These are phyloP conservation scores for Bimuria novae-zelandiae DNA, from an alignment of 2,329 filamentous ascomycete genomes.

Conservation along the genomic window DNA sequence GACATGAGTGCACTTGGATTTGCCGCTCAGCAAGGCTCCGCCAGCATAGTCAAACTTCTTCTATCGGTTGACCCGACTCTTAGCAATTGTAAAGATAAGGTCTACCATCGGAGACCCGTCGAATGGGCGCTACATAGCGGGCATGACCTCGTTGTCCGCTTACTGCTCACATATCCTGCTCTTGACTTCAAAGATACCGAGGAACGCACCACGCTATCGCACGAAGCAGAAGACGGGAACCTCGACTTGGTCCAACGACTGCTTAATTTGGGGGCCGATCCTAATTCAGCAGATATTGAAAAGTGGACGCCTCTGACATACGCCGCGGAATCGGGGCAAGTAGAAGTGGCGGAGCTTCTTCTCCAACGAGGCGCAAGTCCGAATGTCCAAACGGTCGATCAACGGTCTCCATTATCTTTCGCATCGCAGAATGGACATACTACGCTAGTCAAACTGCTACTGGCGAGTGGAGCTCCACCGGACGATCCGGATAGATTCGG, in stretches of 20 bases:
- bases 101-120: not conserved
- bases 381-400: not conserved
- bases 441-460: not conserved
- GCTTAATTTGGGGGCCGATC: not conserved
- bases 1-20: not conserved
- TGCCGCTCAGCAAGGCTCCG: slow-evolving; percentile 1
- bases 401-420: not conserved
- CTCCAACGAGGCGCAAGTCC: not conserved
- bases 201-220: not conserved
- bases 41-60: not conserved
- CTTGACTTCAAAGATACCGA: slow-evolving; percentile 1
- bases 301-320: not conserved
- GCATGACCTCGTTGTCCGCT: not conserved
- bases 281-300: not conserved
- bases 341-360: not conserved
- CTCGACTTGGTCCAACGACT: not conserved
- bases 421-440: not conserved
- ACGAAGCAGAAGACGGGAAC: not conserved
- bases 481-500: not conserved
- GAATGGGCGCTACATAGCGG: not conserved
- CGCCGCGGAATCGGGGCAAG: not conserved
- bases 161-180: not conserved
- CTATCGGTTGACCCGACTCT: not conserved
- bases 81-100: not conserved
- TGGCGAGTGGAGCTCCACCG: not conserved